Evolutionary conservation across 2,329 filamentous ascomycete species (phyloP), one percentile per base, ranked within the genome.

Genomic region (Zasmidium angulare): DNA sequence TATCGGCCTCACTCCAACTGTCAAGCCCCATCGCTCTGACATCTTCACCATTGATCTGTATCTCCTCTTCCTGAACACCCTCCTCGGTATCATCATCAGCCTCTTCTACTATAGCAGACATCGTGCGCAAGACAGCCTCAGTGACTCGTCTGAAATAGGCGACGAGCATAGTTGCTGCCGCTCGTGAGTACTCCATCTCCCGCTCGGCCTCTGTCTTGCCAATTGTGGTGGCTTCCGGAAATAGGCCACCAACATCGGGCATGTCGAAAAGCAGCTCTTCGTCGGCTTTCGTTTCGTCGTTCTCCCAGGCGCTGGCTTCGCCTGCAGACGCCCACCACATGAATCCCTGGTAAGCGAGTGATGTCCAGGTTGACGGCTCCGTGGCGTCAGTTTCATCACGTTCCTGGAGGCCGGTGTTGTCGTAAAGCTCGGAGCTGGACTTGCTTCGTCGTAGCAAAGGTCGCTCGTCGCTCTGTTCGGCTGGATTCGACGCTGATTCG

Each of bases 251-350:
- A 7, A 71, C 48, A 47, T 71, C 74, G 4, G 75, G 72, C 23
- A 79, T 63, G 59, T 81, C 75, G 36, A 75, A 74, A 12, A 81
- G 68, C 1, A 81, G 66, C 55, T 75, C 73, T 19, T 74, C 73
- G 59, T 82, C 79, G 24, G 80, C 77, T 56, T 83, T 79, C 60
- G 79, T 78, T 67, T 86, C 84, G 58, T 85, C 80, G 1, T 79
- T 77, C 10, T 82, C 75, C 52, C 80, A 81, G 12, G 79, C 78
- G 24, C 83, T 80, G 61, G 88, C 84, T 75, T 95, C 90, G 59
- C 90, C 90, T 0, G 90, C 89, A 17, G 88, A 91, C 1, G 90
- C 90, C 90, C 91, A 95, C 90, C 90, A 95, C 84, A 93, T 91
- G 78, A 93, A 93, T 22, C 89, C 87, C 56, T 84, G 86, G 75